Evolutionary conservation across 192 early-diverging fungal genomes (phyloP).

Genomic region (Glomus cerebriforme): DNA sequence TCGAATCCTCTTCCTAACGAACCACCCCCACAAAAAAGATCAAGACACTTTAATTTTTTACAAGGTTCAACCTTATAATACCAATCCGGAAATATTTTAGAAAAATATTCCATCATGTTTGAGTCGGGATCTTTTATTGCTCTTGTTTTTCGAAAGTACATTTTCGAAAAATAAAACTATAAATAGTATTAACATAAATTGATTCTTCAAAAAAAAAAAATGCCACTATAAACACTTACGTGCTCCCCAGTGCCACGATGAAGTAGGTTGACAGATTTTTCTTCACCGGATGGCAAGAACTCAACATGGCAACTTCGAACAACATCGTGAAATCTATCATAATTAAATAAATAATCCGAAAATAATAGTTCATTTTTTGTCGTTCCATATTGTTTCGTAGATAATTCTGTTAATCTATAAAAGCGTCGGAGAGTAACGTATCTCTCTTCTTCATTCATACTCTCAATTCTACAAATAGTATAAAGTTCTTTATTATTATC

Average conservation of each 20-base stretch:
- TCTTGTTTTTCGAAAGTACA: slow-evolving; percentile 13
- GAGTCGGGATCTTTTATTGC: not conserved
- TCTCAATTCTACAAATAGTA: slow-evolving; percentile 16
- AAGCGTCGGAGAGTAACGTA: slow-evolving; percentile 5
- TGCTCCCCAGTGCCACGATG: slow-evolving; percentile 36
- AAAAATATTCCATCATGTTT: slow-evolving; percentile 8
- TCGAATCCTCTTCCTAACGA: slow-evolving; percentile 36
- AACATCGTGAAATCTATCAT: not conserved
- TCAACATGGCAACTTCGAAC: slow-evolving; percentile 22
- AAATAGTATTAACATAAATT: not conserved
- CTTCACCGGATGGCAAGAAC: not conserved
- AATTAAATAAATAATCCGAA: slow-evolving; percentile 24
- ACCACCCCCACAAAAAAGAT: slow-evolving; percentile 40
- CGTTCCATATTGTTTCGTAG: not conserved
- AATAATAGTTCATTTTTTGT: slow-evolving; percentile 23
- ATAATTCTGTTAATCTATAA: slow-evolving; percentile 1
- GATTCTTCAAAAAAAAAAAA: not conserved
- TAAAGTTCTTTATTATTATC: not conserved
- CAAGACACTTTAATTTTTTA: slow-evolving; percentile 20
- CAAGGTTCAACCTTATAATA: slow-evolving; percentile 1
- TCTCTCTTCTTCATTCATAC: not conserved
- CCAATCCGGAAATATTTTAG: not conserved
- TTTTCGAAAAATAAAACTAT: slow-evolving; percentile 26
- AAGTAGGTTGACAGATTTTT: slow-evolving; percentile 27
- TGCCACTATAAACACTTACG: slow-evolving; percentile 18